A percentile compares a stretch with the other conserved stretches of the same genome.
Evolutionary conservation across 1,284 basidiomycete species (phyloP).

Genomic region (Sporisorium sorghi): DNA sequence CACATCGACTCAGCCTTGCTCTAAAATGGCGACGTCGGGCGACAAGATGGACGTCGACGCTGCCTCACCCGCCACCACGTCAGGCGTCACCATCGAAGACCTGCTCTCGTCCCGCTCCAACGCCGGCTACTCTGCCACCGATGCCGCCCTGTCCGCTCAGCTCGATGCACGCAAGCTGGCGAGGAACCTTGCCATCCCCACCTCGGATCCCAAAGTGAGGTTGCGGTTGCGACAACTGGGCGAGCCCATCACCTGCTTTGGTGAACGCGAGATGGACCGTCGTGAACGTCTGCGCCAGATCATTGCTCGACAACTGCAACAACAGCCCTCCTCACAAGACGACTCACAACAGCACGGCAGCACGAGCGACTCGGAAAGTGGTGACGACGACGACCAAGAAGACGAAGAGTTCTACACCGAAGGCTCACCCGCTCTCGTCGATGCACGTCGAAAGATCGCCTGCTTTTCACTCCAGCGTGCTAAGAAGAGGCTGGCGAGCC

Average conservation of each 20-base stretch:
- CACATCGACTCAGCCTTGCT: constrained; percentile 7
- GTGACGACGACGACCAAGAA: constrained; percentile 60
- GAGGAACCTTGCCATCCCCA: constrained; percentile 92
- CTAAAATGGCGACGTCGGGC: constrained; percentile 2
- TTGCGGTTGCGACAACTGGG: constrained; percentile 88
- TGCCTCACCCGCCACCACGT: constrained; percentile 12
- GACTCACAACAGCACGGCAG: constrained; percentile 74
- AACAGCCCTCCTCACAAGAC: constrained; percentile 73
- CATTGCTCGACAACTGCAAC: constrained; percentile 61
- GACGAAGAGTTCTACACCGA: constrained; percentile 97
- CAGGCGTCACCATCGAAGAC: constrained; percentile 44
- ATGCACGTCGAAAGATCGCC: constrained; percentile 84
- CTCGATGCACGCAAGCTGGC: constrained; percentile 77
- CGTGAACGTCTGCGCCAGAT: constrained; percentile 93
- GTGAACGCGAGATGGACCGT: constrained; percentile 80
- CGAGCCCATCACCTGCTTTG: constrained; percentile 96
- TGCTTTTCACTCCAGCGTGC: constrained; percentile 94
- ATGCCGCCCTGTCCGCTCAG: constrained; percentile 55
- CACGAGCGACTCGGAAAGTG: constrained; percentile 42
- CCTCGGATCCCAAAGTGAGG: constrained; percentile 92
- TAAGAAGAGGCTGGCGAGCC: constrained; percentile 87
- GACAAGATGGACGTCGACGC: constrained; percentile 31
- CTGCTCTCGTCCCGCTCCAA: constrained; percentile 31
- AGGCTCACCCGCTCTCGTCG: constrained; percentile 84
- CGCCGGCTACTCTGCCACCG: constrained; percentile 33